Base-by-base conservation (phyloP, 176 grass and related monocot species). In the Microstegium vimineum region DNA sequence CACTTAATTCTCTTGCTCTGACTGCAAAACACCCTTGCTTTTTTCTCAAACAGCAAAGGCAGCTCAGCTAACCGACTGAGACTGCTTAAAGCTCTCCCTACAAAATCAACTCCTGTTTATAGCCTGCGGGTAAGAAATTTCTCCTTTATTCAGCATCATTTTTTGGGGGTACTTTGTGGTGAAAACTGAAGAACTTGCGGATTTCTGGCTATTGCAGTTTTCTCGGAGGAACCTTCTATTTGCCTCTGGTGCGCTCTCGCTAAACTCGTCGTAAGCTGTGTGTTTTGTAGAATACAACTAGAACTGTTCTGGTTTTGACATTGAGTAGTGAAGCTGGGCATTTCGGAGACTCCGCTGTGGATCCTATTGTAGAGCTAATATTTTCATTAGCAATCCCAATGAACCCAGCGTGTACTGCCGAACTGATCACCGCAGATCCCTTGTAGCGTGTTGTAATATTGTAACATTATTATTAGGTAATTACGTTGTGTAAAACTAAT, bases 191-290 rank as follows among this genome's bases (percentile, higher is more conserved):
- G 10, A 60, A 40, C 59, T 79, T 51, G 35, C 32, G 67, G 3
- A 42, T 47, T 69, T 81, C 34, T 82, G 66, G 8, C 35, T 17
- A 37, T 90, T 75, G 83, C 79, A 95, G 95, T 98, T 98, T 79
- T 95, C 96, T 31, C 68, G 90, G 67, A 93, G 96, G 81, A 98
- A 98, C 87, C 96, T 98, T 84, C 73, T 98, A 25, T 94, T 98
- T 89, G 93, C 93, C 10, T 84, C 96, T 4, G 92, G 96, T 42
- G 89, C 87, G 11, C 90, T 95, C 77, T 90, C 84, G 5, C 72
- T 86, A 41, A 73, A 32, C 62, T 90, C 72, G 1, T 88, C 41
- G 7, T 64, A 23, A 74, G 60, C 36, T 49, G 35, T 82, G 65
- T 77, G 20, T 71, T 38, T 27, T 67, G 28, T 82, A 82, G 66